phyloP scores from a whole-genome alignment of 2,329 filamentous ascomycete genomes.

The Alternaria sp. region DNA sequence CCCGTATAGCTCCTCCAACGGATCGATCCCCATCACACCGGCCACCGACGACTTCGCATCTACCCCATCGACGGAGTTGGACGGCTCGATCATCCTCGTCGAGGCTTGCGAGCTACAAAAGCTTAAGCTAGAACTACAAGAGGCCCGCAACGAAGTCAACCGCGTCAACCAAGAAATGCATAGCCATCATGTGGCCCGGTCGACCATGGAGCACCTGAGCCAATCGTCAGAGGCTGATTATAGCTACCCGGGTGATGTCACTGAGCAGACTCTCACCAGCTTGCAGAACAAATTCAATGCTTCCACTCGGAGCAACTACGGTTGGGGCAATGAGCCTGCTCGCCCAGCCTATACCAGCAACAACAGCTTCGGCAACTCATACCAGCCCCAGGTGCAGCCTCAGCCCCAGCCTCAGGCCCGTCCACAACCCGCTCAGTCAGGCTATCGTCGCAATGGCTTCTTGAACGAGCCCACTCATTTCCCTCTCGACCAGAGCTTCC shows the following conservation, averaged over 20 bases:
- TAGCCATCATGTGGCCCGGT: slow-evolving; percentile 66
- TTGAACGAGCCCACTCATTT: slow-evolving; percentile 49
- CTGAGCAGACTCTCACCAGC: slow-evolving; percentile 58
- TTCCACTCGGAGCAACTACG: slow-evolving; percentile 49
- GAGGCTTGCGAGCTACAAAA: slow-evolving; percentile 68
- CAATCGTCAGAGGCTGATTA: slow-evolving; percentile 59
- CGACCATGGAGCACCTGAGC: slow-evolving; percentile 65
- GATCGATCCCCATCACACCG: slow-evolving; percentile 68
- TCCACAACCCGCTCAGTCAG: slow-evolving; percentile 23
- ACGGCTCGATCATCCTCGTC: slow-evolving; percentile 35
- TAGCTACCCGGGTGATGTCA: slow-evolving; percentile 52
- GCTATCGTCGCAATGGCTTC: slow-evolving; percentile 40
- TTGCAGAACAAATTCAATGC: slow-evolving; percentile 60
- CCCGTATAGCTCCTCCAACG: slow-evolving; percentile 66
- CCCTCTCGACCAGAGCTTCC: slow-evolving; percentile 43
- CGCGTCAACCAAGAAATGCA: slow-evolving; percentile 75
- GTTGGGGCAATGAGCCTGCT: slow-evolving; percentile 34
- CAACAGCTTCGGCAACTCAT: slow-evolving; percentile 31
- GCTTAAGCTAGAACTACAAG: slow-evolving; percentile 73
- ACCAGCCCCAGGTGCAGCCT: slow-evolving; percentile 21
- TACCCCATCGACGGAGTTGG: slow-evolving; percentile 35
- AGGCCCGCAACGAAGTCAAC: slow-evolving; percentile 72
- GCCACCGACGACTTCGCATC: slow-evolving; percentile 61
- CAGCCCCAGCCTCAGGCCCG: slow-evolving; percentile 20
- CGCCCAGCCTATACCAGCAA: slow-evolving; percentile 32